Conservation (phyloP, 306 rosid genomes). For the Corylus avellana region DNA sequence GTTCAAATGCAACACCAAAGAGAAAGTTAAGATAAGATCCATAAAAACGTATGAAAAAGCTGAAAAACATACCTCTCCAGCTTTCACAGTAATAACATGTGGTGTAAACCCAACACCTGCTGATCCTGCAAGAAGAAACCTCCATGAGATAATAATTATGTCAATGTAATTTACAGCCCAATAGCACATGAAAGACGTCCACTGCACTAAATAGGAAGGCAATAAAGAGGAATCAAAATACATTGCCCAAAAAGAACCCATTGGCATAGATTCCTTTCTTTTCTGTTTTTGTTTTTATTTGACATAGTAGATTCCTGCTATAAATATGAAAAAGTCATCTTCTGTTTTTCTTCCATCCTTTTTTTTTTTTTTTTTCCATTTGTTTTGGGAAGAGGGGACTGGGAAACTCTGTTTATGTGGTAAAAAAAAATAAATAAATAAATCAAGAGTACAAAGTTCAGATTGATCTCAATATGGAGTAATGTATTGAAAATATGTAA, state of each 20-base stretch:
- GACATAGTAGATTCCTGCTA: background rate
- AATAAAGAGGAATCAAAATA: background rate
- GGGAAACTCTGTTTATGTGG: background rate
- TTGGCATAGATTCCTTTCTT: background rate
- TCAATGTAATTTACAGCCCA: background rate
- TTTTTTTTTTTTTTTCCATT: background rate
- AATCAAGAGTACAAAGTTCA: background rate
- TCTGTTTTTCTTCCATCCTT: background rate
- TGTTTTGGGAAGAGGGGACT: background rate
- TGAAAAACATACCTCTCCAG: slow-evolving; percentile 62
- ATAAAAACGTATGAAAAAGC: background rate
- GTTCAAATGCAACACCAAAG: slow-evolving; percentile 4
- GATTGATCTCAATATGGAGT: background rate
- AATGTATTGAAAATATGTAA: background rate
- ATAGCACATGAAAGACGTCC: background rate
- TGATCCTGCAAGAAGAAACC: slow-evolving; percentile 46
- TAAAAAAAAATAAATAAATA: too few species aligned
- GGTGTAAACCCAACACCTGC: slow-evolving; percentile 46
- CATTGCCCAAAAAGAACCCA: background rate
- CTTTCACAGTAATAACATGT: slow-evolving; percentile 64
- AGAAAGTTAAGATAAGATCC: background rate
- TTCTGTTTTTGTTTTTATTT: background rate
- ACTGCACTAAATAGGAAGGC: background rate
- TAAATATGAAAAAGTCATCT: background rate
- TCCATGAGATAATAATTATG: slow-evolving; percentile 8